Conservation (phyloP, 83 land plant genomes). For the Thuja plicata region DNA sequence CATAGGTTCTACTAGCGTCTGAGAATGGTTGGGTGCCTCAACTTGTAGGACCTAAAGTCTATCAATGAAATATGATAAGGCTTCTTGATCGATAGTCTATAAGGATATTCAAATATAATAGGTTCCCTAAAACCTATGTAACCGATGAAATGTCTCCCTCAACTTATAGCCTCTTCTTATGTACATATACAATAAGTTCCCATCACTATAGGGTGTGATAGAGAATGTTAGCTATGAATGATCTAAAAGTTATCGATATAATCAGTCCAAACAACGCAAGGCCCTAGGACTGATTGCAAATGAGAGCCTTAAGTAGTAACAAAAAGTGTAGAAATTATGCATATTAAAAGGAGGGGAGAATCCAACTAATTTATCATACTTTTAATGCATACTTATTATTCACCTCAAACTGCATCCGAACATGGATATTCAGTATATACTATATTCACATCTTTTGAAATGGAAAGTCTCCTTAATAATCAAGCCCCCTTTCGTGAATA, state of each 20-base stretch:
- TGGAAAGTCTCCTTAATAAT: not conserved
- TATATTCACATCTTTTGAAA: not conserved
- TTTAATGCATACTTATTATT: not conserved
- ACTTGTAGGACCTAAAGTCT: too few relatives aligned
- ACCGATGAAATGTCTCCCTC: not conserved
- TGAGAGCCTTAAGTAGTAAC: not conserved
- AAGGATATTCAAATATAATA: not conserved
- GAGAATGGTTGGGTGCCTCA: too few relatives aligned
- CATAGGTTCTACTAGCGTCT: too few relatives aligned
- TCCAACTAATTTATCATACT: not conserved
- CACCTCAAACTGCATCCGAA: not conserved
- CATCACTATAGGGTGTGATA: not conserved
- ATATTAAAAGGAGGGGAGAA: not conserved
- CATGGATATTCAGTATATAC: not conserved
- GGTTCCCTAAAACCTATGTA: not conserved
- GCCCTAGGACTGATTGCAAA: not conserved
- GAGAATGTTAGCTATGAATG: not conserved
- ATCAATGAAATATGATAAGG: not conserved
- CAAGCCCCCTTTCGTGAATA: not conserved
- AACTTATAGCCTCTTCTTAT: not conserved
- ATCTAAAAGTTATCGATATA: not conserved
- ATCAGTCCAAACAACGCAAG: not conserved
- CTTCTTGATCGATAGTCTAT: not conserved
- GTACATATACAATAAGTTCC: not conserved
- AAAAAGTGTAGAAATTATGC: not conserved